phyloP scores from a whole-genome alignment of 202 grass and related monocot genomes.

The Zoysia matrella region DNA sequence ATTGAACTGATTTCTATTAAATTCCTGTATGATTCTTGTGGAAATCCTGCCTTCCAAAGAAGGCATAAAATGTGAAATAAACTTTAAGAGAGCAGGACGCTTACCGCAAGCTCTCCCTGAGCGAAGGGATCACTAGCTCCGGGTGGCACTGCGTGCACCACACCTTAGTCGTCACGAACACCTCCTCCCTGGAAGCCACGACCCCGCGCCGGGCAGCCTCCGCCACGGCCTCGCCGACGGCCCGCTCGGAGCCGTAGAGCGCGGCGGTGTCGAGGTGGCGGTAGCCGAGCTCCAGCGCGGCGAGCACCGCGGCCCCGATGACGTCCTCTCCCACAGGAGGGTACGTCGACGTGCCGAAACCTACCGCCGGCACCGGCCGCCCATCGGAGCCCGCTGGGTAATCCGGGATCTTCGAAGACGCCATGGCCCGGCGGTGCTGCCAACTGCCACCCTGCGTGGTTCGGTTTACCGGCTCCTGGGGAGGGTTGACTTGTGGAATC shows the following conservation, averaged over 20 bases:
- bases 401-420: conserved; percentile 32
- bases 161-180: conserved; percentile 81
- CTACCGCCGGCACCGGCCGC: conserved; percentile 41
- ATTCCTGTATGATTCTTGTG: not conserved
- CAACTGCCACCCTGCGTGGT: too few relatives aligned
- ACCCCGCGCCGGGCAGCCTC: conserved; percentile 45
- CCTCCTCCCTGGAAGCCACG: conserved; percentile 53
- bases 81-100: conserved; percentile 2
- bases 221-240: conserved; percentile 56
- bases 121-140: conserved; percentile 62
- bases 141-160: conserved; percentile 75
- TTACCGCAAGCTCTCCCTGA: conserved; percentile 56
- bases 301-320: conserved; percentile 36
- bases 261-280: conserved; percentile 73
- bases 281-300: conserved; percentile 68
- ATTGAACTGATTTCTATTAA: not conserved
- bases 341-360: conserved; percentile 42
- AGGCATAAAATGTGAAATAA: not conserved
- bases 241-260: conserved; percentile 59
- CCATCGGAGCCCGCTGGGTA: not conserved
- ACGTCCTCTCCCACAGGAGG: conserved; percentile 26
- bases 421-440: conserved; percentile 15
- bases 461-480: too few relatives aligned
- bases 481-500: not conserved
- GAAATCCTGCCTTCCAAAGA: too few relatives aligned